Evolutionary conservation across 805 yeast species (phyloP).

Genomic region (Jamesozyma lodderae): DNA sequence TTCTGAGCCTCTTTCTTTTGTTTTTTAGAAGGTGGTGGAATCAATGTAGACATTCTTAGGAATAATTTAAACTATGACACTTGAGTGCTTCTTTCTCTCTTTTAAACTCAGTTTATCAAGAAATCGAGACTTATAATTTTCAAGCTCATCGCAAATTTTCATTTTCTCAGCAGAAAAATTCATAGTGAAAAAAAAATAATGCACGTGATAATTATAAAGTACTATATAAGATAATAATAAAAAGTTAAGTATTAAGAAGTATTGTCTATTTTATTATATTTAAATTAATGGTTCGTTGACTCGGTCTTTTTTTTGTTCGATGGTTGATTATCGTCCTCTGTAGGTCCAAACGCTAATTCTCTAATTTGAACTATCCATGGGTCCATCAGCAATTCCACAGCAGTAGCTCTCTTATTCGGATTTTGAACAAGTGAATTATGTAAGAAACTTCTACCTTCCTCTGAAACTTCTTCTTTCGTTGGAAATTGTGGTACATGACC

Average conservation of each 20-base stretch:
- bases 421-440: slow-evolving; percentile 72
- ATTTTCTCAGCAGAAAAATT: neutral
- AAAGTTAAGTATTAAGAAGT: neutral
- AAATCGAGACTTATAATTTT: no score
- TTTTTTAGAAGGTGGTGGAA: slow-evolving; percentile 90
- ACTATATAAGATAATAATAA: no score
- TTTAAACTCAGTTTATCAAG: neutral
- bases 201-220: no score
- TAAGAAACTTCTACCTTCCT: slow-evolving; percentile 62
- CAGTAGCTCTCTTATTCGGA: slow-evolving; percentile 71
- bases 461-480: slow-evolving; percentile 62
- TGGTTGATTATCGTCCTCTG: slow-evolving; percentile 3
- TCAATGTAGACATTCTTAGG: slow-evolving; percentile 70
- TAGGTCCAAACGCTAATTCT: slow-evolving; percentile 51
- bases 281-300: no score
- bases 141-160: slow-evolving; percentile 2
- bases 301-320: no score
- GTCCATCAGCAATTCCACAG: slow-evolving; percentile 74
- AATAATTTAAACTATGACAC: neutral
- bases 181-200: neutral
- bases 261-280: neutral
- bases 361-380: slow-evolving; percentile 81
- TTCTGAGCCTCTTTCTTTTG: slow-evolving; percentile 77
- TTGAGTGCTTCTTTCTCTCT: neutral
- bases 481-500: slow-evolving; percentile 89